Evolutionary conservation across 768 basidiomycete species (phyloP).

Genomic region (Tubosaeta brunneosetosa): DNA sequence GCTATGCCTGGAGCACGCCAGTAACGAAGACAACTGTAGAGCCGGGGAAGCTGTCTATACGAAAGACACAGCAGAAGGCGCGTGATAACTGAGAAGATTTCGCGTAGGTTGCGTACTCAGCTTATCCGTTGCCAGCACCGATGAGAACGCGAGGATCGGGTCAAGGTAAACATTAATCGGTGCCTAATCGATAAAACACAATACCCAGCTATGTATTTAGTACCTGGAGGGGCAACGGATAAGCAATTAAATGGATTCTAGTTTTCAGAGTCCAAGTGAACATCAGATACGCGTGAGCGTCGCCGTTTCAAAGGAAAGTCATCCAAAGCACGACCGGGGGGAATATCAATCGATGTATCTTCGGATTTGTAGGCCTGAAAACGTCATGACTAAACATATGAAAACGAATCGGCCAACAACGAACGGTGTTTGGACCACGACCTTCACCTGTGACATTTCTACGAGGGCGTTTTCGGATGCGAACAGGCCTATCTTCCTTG

Average conservation of each 20-base stretch:
- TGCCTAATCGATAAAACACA: slow-evolving; percentile 20
- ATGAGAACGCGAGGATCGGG: slow-evolving; percentile 1
- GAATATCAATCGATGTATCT: slow-evolving; percentile 27
- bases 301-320: slow-evolving; percentile 41
- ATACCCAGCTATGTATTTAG: slow-evolving; percentile 15
- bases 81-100: no score
- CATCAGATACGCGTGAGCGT: slow-evolving; percentile 38
- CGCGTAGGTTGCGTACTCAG: not conserved
- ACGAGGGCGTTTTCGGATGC: slow-evolving; percentile 27
- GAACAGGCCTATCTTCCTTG: slow-evolving; percentile 22
- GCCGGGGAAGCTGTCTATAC: no score
- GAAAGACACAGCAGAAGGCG: no score
- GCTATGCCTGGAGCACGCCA: no score
- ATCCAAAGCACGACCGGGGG: slow-evolving; percentile 26
- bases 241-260: slow-evolving; percentile 13
- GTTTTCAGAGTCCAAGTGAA: slow-evolving; percentile 26
- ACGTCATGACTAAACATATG: slow-evolving; percentile 7
- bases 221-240: slow-evolving; percentile 8
- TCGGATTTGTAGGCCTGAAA: slow-evolving; percentile 26
- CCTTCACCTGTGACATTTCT: slow-evolving; percentile 18
- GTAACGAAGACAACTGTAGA: no score
- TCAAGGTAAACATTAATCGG: slow-evolving; percentile 22
- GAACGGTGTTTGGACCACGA: slow-evolving; percentile 19
- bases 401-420: slow-evolving; percentile 7
- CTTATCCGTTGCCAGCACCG: slow-evolving; percentile 11